A percentile compares a stretch with the other conserved stretches of the same genome.
phyloP scores from a whole-genome alignment of 805 yeast genomes.

The Wickerhamomyces canadensis region DNA sequence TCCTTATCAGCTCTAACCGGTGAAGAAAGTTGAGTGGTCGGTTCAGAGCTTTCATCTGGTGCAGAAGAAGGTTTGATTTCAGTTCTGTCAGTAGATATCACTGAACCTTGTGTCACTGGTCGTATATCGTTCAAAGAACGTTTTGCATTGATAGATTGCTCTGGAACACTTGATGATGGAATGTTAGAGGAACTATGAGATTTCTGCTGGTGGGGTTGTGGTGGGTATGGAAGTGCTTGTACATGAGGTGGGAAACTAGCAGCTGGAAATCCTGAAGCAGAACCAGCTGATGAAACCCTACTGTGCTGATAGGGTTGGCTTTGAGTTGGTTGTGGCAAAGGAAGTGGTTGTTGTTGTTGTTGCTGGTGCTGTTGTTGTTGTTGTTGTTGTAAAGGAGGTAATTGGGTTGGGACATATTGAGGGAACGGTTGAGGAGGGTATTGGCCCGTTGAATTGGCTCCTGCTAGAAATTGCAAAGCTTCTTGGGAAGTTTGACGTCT shows the following conservation, averaged over 20 bases:
- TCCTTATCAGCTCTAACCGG: conserved; percentile 8
- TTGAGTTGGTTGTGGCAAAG: conserved; percentile 3
- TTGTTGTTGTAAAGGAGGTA: conserved; percentile 16
- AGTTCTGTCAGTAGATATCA: conserved; percentile 15
- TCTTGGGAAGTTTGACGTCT: conserved; percentile 9
- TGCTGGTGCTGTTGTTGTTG: conserved; percentile 7
- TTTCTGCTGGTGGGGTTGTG: conserved; percentile 2
- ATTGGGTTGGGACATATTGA: conserved; percentile 11
- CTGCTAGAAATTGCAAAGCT: conserved; percentile 14
- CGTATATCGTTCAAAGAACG: conserved; percentile 6
- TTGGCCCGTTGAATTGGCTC: conserved; percentile 7
- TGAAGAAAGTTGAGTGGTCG: conserved; percentile 13
- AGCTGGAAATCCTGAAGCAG: conserved; percentile 1
- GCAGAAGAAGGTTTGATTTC: conserved; percentile 14
- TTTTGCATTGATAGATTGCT: neutral
- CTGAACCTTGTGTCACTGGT: conserved; percentile 14
- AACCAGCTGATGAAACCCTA: conserved; percentile 1
- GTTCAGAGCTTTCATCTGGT: conserved; percentile 1
- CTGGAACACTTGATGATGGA: too few relatives aligned
- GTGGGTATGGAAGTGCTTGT: conserved; percentile 4
- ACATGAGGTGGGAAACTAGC: conserved; percentile 3
- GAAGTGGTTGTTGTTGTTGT: neutral
- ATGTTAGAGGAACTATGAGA: too few relatives aligned
- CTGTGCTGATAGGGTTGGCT: conserved; percentile 1
- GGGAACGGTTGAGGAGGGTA: conserved; percentile 1